Conservation (phyloP, 1,139 yeast genomes). For the Candida sojae region DNA sequence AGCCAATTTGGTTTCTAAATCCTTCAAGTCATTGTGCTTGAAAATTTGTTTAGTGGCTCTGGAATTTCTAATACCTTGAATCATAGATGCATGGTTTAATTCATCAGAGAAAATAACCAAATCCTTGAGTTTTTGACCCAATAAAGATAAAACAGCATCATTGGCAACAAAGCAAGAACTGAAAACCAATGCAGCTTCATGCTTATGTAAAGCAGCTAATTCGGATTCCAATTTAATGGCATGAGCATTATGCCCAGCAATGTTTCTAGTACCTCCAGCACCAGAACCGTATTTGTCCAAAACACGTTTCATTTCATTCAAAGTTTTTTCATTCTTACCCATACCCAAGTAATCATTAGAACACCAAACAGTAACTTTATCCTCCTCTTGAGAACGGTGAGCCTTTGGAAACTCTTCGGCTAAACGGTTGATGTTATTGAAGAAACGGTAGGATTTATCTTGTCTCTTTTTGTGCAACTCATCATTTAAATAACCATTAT, state of each 20-base stretch:
- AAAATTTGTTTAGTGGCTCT: constrained; percentile 86
- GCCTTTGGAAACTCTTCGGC: constrained; percentile 94
- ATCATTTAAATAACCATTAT: constrained; percentile 58
- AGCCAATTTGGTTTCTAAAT: constrained; percentile 76
- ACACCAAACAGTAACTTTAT: constrained; percentile 97
- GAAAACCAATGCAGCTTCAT: constrained; percentile 92
- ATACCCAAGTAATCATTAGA: constrained; percentile 96
- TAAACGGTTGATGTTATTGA: constrained; percentile 94
- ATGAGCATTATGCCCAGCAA: constrained; percentile 94
- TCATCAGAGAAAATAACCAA: constrained; percentile 92
- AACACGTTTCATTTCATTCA: constrained; percentile 75
- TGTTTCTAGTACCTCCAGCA: constrained; percentile 98
- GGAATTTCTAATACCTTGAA: constrained; percentile 91
- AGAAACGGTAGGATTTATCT: constrained; percentile 92
- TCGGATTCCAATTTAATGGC: constrained; percentile 86
- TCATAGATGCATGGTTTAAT: constrained; percentile 96
- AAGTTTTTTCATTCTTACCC: constrained; percentile 77
- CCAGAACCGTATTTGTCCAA: constrained; percentile 95
- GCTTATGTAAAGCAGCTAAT: constrained; percentile 87
- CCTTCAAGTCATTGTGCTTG: constrained; percentile 84
- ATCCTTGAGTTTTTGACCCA: constrained; percentile 89
- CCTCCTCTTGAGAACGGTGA: constrained; percentile 71
- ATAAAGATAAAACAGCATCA: constrained; percentile 90
- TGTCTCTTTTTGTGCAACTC: constrained; percentile 73
- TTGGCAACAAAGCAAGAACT: constrained; percentile 96